Evolutionary conservation across 192 early-diverging fungal genomes (phyloP).

Genomic region (Bifiguratus adelaidae): DNA sequence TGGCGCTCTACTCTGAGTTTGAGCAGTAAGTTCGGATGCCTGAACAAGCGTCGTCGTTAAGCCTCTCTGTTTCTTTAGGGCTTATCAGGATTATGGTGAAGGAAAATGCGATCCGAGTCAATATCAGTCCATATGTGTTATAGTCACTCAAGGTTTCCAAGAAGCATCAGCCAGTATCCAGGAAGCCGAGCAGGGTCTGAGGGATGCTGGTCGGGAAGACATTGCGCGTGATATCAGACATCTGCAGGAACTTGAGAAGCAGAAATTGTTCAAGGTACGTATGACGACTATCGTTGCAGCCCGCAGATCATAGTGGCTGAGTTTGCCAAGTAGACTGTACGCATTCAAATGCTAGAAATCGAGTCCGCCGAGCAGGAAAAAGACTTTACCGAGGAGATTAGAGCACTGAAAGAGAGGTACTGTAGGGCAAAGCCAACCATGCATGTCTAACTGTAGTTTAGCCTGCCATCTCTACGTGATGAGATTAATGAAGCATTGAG

Average conservation of each 20-base stretch:
- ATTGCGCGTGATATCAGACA: conserved; percentile 8
- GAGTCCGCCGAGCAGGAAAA: too few species aligned
- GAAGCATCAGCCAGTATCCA: conserved; percentile 22
- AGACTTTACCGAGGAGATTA: too few species aligned
- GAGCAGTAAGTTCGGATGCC: conserved; percentile 7
- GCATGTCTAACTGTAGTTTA: too few species aligned
- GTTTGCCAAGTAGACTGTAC: too few species aligned
- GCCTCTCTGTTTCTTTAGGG: conserved; percentile 4
- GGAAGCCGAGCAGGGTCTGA: conserved; percentile 7
- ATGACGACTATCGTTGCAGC: too few species aligned
- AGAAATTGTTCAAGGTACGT: conserved; percentile 14
- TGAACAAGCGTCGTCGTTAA: background rate
- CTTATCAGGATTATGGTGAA: conserved; percentile 16
- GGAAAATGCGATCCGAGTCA: conserved; percentile 13
- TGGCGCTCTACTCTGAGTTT: conserved; percentile 18
- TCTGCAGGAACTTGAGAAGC: conserved; percentile 16
- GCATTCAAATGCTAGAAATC: too few species aligned
- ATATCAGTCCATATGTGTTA: conserved; percentile 24
- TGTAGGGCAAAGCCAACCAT: too few species aligned
- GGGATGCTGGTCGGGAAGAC: background rate
- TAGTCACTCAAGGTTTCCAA: conserved; percentile 27
- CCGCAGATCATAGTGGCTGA: too few species aligned
- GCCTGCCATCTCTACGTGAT: too few species aligned
- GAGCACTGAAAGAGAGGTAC: too few species aligned
- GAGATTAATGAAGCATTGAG: too few species aligned